phyloP scores from a whole-genome alignment of 2,329 filamentous ascomycete species.

The Triangularia verruculosa region DNA sequence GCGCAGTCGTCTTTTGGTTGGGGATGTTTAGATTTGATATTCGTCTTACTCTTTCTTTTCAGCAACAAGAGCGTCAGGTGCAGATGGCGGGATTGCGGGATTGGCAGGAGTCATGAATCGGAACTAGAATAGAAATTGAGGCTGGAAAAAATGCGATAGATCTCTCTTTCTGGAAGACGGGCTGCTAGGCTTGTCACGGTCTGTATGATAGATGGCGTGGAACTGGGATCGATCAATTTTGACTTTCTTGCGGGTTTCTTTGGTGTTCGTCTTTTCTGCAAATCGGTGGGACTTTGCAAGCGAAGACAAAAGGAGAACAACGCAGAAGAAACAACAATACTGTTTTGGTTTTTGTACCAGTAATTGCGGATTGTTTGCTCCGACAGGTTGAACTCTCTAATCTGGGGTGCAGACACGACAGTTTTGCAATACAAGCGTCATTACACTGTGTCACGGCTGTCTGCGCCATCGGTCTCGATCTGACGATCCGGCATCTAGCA shows the following conservation, averaged over 20 bases:
- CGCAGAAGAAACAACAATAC: neutral
- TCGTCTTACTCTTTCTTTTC: neutral
- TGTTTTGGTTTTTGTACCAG: neutral
- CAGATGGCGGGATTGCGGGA: too few relatives aligned
- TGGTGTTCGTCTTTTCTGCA: too few relatives aligned
- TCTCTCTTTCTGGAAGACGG: neutral
- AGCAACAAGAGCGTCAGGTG: neutral
- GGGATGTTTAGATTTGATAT: neutral
- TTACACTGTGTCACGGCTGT: neutral
- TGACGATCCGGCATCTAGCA: neutral
- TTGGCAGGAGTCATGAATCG: neutral
- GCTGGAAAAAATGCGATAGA: too few relatives aligned
- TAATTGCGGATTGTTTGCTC: neutral
- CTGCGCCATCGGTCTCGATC: neutral
- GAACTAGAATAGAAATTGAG: too few relatives aligned
- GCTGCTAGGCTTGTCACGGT: neutral
- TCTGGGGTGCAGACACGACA: neutral
- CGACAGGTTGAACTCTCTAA: neutral
- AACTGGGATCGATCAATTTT: neutral
- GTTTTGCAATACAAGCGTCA: neutral
- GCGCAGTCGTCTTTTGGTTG: too few relatives aligned
- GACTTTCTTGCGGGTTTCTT: too few relatives aligned
- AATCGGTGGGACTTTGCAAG: too few relatives aligned
- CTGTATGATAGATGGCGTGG: neutral
- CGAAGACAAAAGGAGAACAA: too few relatives aligned